Conservation (phyloP, 331 rosid species). For the Stylosanthes scabra region DNA sequence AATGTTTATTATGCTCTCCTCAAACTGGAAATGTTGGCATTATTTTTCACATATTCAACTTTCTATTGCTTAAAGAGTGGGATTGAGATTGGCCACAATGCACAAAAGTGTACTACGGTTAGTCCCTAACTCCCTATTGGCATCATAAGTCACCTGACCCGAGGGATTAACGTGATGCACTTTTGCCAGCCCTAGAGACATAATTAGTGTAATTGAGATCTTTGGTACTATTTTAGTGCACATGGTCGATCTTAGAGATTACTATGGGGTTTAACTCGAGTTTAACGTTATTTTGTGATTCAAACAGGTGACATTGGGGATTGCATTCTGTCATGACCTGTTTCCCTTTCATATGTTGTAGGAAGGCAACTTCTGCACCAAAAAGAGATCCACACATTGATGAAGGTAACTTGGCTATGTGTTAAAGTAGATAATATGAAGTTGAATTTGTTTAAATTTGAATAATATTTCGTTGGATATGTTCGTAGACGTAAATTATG, state of each 20-base stretch:
- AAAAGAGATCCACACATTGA: constrained; percentile 42
- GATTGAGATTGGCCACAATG: no score
- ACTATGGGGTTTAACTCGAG: not conserved
- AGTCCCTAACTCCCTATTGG: no score
- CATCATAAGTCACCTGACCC: no score
- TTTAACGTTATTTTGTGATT: constrained; percentile 41
- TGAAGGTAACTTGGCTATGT: constrained; percentile 55
- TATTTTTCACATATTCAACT: not conserved
- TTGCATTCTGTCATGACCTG: constrained; percentile 67
- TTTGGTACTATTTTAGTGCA: no score
- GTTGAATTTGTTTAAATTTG: not conserved
- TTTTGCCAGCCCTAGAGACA: no score
- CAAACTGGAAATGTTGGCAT: not conserved
- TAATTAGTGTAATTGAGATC: no score
- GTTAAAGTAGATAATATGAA: not conserved
- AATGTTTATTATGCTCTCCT: constrained; percentile 25
- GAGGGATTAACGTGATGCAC: no score
- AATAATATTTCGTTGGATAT: constrained; percentile 4
- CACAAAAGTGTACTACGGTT: no score
- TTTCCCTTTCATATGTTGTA: constrained; percentile 61
- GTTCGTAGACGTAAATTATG: constrained; percentile 14
- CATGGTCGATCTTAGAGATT: no score
- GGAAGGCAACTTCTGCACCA: constrained; percentile 38
- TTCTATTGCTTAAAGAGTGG: not conserved
- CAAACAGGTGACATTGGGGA: constrained; percentile 53